Base-by-base conservation (phyloP, 495 filamentous ascomycete genomes). In the Tuber magnatum region DNA sequence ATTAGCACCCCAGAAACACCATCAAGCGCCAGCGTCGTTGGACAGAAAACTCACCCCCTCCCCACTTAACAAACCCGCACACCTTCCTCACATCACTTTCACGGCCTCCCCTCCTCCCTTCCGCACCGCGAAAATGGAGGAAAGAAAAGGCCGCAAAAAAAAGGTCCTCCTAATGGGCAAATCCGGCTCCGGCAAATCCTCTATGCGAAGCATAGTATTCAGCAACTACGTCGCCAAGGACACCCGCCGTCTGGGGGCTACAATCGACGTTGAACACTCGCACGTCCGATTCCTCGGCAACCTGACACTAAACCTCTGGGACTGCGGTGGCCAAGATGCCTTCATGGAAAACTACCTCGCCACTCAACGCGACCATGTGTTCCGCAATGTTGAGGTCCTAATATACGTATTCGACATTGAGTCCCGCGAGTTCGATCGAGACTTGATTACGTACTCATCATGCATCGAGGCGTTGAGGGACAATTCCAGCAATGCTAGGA, bases 401-500 rank as follows among this genome's bases (percentile, higher is more conserved):
- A 99, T 99, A 85, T 99, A 97, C 86, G 96, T 99, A 82, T 99
- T 99, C 85, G 95, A 99, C 83, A 94, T 97, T 76, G 95, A 97
- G 83, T 96, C 92, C 38, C 91, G 93, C 78, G 95, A 97, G 81
- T 93, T 97, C 77, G 91, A 93, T 35, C 90, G 93, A 75, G 96
- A 98, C 83, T 88, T 97, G 69, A 89, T 93, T 72, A 95, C 92
- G 51, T 99, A 97, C 85, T 89, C 88, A 73, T 89, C 91, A 74
- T 93, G 97, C 82, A 93, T 97, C 81, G 86, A 89, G 71, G 95
- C 95, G 0, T 86, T 99, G 44, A 85, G 88, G 44, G 93, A 97
- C 84, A 95, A 90, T 86, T 94, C 91, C 38, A 91, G 92, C 68
- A 87, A 87, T 14, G 94, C 95, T 71, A 90, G 91, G 79, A 89